Evolutionary conservation across 2,329 filamentous ascomycete species (phyloP).

Genomic region (Diaporthe batatas): DNA sequence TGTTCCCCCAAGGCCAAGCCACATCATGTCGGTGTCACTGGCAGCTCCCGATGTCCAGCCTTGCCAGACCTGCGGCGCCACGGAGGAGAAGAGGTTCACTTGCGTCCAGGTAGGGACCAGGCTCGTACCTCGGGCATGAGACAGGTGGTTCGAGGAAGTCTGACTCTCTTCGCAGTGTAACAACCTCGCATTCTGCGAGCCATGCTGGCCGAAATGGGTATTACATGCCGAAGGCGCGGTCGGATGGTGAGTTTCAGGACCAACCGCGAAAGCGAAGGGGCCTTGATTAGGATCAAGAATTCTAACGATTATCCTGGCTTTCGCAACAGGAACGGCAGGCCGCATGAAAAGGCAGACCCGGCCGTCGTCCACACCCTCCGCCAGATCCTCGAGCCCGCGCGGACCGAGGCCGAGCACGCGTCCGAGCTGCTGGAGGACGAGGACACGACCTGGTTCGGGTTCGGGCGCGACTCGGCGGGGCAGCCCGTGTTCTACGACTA

Average conservation of each 20-base stretch:
- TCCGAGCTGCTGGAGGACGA: conserved; percentile 28
- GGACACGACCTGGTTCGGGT: conserved; percentile 27
- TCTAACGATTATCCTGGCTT: too few relatives aligned
- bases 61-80: conserved; percentile 15
- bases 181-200: conserved; percentile 23
- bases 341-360: conserved; percentile 5
- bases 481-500: conserved; percentile 30
- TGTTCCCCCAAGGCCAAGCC: neutral
- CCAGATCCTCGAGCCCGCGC: conserved; percentile 16
- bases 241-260: conserved; percentile 20
- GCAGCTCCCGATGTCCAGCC: neutral
- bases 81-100: conserved; percentile 11
- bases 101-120: neutral
- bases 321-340: neutral
- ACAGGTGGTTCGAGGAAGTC: rapidly evolving
- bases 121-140: neutral
- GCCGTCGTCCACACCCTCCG: conserved; percentile 11
- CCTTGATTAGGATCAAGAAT: neutral
- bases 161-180: neutral
- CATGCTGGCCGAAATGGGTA: conserved; percentile 1
- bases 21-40: conserved; percentile 5
- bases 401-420: conserved; percentile 18
- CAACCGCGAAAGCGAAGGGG: too few relatives aligned
- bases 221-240: conserved; percentile 5
- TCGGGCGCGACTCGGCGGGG: conserved; percentile 13